phyloP scores from a whole-genome alignment of 306 rosid species.

The Prunus padus region DNA sequence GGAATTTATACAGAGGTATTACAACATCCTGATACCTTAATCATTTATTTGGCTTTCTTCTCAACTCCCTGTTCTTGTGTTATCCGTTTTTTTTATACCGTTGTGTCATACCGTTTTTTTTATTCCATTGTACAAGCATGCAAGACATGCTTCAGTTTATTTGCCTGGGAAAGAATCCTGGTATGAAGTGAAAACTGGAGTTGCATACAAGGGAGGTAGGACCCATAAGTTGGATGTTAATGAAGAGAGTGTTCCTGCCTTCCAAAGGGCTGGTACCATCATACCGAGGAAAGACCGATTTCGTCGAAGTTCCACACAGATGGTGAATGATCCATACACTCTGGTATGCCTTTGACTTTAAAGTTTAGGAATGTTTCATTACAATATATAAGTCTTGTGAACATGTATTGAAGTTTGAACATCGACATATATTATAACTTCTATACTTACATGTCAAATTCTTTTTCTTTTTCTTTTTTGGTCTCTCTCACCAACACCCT shows the following conservation, averaged over 20 bases:
- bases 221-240: slow-evolving; percentile 67
- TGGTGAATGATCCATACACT: slow-evolving; percentile 88
- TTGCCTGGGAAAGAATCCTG: slow-evolving; percentile 87
- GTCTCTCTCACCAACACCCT: too few relatives aligned
- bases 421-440: neutral
- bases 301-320: slow-evolving; percentile 94
- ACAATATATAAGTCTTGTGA: neutral
- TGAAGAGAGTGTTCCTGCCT: slow-evolving; percentile 84
- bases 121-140: slow-evolving; percentile 45
- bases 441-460: too few relatives aligned
- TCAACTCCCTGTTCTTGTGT: neutral
- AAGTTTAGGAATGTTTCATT: neutral
- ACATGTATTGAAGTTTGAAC: neutral
- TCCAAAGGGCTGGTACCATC: slow-evolving; percentile 90
- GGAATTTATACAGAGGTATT: slow-evolving; percentile 88
- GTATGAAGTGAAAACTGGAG: slow-evolving; percentile 81
- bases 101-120: neutral
- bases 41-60: neutral
- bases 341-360: slow-evolving; percentile 57
- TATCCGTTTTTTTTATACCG: neutral
- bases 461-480: too few relatives aligned
- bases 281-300: slow-evolving; percentile 85
- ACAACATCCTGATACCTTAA: too few relatives aligned
- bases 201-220: slow-evolving; percentile 66
- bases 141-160: slow-evolving; percentile 71